A percentile compares a stretch with the other conserved stretches of the same genome.
These are phyloP conservation scores for Luvunga scandens DNA, from an alignment of 345 rosid species.

Conservation along the genomic window DNA sequence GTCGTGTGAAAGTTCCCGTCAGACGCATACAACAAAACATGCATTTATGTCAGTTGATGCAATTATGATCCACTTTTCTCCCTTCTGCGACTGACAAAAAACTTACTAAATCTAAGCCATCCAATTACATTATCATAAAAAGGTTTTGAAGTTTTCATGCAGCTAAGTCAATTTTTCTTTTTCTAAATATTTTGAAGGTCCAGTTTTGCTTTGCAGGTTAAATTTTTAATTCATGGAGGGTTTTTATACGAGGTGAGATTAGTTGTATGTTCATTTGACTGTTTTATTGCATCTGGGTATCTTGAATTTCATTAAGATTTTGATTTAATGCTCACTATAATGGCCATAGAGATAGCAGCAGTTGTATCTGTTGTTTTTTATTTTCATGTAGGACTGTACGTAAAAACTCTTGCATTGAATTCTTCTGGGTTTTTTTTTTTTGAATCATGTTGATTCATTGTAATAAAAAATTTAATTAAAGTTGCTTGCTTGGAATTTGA, in stretches of 20 bases:
- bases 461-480: neutral
- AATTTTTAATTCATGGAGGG: neutral
- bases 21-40: neutral
- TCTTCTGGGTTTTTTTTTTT: neutral
- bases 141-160: neutral
- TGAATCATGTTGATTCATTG: neutral
- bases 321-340: neutral
- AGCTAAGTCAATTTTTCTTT: neutral
- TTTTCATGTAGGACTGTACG: neutral
- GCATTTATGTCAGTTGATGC: neutral
- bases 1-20: neutral
- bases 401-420: neutral
- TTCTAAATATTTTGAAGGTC: neutral
- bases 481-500: constrained; percentile 6
- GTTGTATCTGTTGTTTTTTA: neutral
- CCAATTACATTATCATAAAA: neutral
- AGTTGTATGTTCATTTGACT: neutral
- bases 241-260: neutral
- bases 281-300: neutral
- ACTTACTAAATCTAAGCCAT: neutral
- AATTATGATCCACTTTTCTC: neutral
- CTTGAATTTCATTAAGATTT: neutral
- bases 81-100: neutral
- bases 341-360: neutral
- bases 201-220: neutral